Percentiles rank a stretch among this genome's conserved stretches.
phyloP scores from a whole-genome alignment of 768 basidiomycete species.

The Daedalea quercina region DNA sequence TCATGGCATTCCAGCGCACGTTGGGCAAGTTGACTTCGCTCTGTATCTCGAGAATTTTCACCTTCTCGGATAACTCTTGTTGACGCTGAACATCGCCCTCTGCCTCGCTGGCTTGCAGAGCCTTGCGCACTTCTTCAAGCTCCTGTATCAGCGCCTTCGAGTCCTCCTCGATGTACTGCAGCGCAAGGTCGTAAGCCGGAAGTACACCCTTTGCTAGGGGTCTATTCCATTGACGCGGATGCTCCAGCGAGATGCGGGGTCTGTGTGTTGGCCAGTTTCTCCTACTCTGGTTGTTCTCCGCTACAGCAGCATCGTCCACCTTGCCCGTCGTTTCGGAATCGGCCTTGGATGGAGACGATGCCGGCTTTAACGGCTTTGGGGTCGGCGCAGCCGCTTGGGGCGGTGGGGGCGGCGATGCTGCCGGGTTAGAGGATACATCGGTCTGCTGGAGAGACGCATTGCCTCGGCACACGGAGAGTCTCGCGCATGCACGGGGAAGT shows the following conservation, averaged over 20 bases:
- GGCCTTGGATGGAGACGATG: neutral
- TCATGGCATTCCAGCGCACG: conserved; percentile 69
- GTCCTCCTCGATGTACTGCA: conserved; percentile 64
- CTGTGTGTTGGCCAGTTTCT: conserved; percentile 28
- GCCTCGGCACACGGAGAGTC: conserved; percentile 12
- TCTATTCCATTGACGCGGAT: conserved; percentile 56
- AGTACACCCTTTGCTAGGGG: conserved; percentile 57
- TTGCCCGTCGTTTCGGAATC: neutral
- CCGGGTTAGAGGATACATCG: conserved; percentile 3
- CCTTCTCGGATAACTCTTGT: conserved; percentile 37
- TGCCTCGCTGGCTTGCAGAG: conserved; percentile 17
- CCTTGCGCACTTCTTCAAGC: conserved; percentile 30
- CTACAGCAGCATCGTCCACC: conserved; percentile 1
- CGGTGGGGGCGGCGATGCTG: conserved; percentile 8
- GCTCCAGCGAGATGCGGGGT: conserved; percentile 43
- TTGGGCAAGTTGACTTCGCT: conserved; percentile 81
- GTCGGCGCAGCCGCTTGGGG: conserved; percentile 1
- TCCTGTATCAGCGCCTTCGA: conserved; percentile 41
- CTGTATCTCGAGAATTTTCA: conserved; percentile 67
- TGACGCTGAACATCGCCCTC: conserved; percentile 24
- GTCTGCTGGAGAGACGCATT: conserved; percentile 17
- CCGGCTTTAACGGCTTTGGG: conserved; percentile 1
- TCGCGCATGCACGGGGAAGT: conserved; percentile 12
- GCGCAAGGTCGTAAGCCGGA: conserved; percentile 81
- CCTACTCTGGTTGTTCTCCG: neutral